Percentiles rank a stretch among this genome's conserved stretches.
Conservation (phyloP, 345 rosid species). For the Murraya koenigii region DNA sequence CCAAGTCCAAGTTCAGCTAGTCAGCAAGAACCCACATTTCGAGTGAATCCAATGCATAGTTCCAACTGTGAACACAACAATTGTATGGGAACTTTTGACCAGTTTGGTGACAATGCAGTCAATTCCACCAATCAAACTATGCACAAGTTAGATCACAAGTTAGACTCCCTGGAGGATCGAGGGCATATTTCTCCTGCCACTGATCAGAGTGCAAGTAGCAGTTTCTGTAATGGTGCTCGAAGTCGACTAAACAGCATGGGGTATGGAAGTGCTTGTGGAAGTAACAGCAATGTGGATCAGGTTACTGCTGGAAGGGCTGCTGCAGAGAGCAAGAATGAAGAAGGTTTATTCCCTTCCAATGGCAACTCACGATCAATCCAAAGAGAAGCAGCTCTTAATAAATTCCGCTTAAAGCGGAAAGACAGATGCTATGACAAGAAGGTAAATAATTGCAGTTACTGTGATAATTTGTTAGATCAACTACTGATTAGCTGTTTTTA, state of each 20-base stretch:
- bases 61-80: slow-evolving; percentile 36
- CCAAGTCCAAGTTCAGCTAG: slow-evolving; percentile 57
- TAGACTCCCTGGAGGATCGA: slow-evolving; percentile 47
- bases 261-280: slow-evolving; percentile 49
- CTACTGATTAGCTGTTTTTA: neutral
- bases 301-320: slow-evolving; percentile 30
- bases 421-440: slow-evolving; percentile 93
- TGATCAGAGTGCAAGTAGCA: slow-evolving; percentile 63
- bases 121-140: slow-evolving; percentile 29
- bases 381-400: slow-evolving; percentile 86
- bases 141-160: slow-evolving; percentile 31
- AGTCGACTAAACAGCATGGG: slow-evolving; percentile 42
- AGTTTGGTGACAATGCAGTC: slow-evolving; percentile 34
- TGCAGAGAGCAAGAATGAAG: slow-evolving; percentile 54
- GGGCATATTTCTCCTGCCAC: slow-evolving; percentile 49
- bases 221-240: slow-evolving; percentile 54
- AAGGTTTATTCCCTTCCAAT: slow-evolving; percentile 26
- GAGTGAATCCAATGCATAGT: slow-evolving; percentile 34
- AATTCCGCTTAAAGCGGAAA: slow-evolving; percentile 91
- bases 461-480: neutral
- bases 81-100: slow-evolving; percentile 37
- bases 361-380: slow-evolving; percentile 49
- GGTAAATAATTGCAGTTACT: slow-evolving; percentile 38
- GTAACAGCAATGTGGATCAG: slow-evolving; percentile 51
- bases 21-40: slow-evolving; percentile 47